Conservation (phyloP, 345 rosid genomes). For the Citrus trifoliata region DNA sequence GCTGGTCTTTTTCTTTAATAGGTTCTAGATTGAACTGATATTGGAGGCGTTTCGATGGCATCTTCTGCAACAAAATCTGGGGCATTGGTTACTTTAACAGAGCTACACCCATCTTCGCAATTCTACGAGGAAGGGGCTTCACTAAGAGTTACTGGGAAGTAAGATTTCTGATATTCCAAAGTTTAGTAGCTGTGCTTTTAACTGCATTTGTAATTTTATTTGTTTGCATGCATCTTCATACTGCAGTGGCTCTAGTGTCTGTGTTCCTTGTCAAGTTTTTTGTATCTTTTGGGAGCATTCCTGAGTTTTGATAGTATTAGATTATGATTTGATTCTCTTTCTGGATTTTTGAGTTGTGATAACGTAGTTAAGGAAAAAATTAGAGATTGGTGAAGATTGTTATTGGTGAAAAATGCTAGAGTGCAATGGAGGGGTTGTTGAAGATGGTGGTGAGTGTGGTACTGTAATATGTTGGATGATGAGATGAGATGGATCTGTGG, state of each 20-base stretch:
- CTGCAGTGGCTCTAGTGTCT: not conserved
- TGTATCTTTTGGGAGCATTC: not conserved
- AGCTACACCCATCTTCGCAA: slow-evolving; percentile 38
- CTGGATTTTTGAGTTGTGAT: not conserved
- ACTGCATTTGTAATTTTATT: not conserved
- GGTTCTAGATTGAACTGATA: not conserved
- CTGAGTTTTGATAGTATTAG: too few species aligned
- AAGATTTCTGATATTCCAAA: slow-evolving; percentile 11
- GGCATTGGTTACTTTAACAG: slow-evolving; percentile 34
- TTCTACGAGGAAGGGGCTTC: slow-evolving; percentile 45
- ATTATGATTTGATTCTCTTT: not conserved
- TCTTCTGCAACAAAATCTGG: slow-evolving; percentile 35
- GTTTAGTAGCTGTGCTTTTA: not conserved
- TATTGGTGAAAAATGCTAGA: not conserved
- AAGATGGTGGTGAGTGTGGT: not conserved
- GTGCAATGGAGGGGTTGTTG: not conserved
- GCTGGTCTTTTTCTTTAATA: not conserved
- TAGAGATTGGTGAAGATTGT: not conserved
- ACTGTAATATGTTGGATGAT: not conserved
- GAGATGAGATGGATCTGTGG: not conserved
- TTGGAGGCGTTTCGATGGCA: slow-evolving; percentile 23
- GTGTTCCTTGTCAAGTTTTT: not conserved
- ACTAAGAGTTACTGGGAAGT: slow-evolving; percentile 52
- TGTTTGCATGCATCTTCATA: not conserved
- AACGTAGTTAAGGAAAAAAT: not conserved